phyloP scores from a whole-genome alignment of 2,329 filamentous ascomycete genomes.

The Blastomyces emzantsi region DNA sequence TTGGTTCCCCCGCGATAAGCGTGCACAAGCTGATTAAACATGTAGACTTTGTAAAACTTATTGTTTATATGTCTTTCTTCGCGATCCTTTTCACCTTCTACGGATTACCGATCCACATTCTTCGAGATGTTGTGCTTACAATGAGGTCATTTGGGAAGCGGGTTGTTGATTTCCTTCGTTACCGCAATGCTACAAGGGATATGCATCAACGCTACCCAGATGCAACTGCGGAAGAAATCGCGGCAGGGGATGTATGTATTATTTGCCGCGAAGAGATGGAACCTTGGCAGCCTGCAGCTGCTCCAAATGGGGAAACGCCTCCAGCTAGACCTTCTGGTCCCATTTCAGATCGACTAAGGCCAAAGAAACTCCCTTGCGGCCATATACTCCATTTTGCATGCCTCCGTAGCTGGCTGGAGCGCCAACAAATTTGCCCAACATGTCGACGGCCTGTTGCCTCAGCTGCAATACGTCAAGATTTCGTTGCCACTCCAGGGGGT shows the following conservation, averaged over 20 bases:
- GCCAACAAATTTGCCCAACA: constrained; percentile 94
- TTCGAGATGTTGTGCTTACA: constrained; percentile 91
- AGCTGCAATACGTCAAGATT: constrained; percentile 24
- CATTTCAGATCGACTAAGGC: constrained; percentile 70
- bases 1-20: not conserved
- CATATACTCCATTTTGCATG: constrained; percentile 93
- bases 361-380: constrained; percentile 93
- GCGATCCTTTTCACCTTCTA: constrained; percentile 88
- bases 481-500: constrained; percentile 20
- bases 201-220: constrained; percentile 90
- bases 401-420: constrained; percentile 91
- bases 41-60: constrained; percentile 78
- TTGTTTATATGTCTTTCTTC: constrained; percentile 88
- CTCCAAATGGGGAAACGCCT: constrained; percentile 28
- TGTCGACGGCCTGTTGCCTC: constrained; percentile 74
- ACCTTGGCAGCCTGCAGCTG: constrained; percentile 55
- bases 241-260: constrained; percentile 86
- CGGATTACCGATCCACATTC: constrained; percentile 90
- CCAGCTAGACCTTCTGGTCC: constrained; percentile 24
- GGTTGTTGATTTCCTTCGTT: constrained; percentile 78
- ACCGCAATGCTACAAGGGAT: constrained; percentile 81
- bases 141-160: constrained; percentile 84
- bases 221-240: constrained; percentile 76
- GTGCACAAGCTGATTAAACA: constrained; percentile 10
- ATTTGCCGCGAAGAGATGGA: constrained; percentile 96